Conservation (phyloP, 192 early-diverging fungal genomes). For the Coemansia sp. region DNA sequence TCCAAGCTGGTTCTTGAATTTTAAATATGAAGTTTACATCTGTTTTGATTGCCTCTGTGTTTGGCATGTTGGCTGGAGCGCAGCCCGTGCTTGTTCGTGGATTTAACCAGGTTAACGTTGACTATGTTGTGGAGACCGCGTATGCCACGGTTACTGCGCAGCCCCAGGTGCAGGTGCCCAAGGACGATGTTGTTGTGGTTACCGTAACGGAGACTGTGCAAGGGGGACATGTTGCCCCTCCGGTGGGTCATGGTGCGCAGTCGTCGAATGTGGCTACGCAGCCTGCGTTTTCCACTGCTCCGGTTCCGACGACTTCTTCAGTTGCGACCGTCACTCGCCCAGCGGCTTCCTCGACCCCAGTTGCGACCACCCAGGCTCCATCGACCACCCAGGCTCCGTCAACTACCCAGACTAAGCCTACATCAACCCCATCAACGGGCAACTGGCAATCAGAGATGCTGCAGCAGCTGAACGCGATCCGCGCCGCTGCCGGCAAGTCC, state of each 20-base stretch:
- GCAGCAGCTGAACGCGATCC: constrained; percentile 35
- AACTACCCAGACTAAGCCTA: not conserved
- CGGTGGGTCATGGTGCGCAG: constrained; percentile 2
- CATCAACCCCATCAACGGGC: not conserved
- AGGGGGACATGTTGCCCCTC: not conserved
- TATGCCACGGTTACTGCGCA: constrained; percentile 2
- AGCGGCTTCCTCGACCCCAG: not conserved
- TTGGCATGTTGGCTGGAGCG: constrained; percentile 31
- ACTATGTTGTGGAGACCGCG: constrained; percentile 3
- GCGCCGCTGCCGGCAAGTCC: constrained; percentile 22
- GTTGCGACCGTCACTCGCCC: not conserved
- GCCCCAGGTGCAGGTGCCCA: not conserved
- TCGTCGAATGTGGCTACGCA: not conserved
- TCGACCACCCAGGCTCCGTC: not conserved
- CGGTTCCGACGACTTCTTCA: not conserved
- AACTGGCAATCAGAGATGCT: constrained; percentile 44
- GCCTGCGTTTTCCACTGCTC: not conserved
- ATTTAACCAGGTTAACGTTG: constrained; percentile 15
- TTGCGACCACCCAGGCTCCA: not conserved
- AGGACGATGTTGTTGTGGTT: constrained; percentile 15
- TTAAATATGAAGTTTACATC: constrained; percentile 35
- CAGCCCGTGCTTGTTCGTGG: constrained; percentile 24
- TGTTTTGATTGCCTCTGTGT: constrained; percentile 25
- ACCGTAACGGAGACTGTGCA: constrained; percentile 24
- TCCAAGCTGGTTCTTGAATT: not conserved